phyloP scores from a whole-genome alignment of 78 protist species.

The Pigoraptor vietnamica region DNA sequence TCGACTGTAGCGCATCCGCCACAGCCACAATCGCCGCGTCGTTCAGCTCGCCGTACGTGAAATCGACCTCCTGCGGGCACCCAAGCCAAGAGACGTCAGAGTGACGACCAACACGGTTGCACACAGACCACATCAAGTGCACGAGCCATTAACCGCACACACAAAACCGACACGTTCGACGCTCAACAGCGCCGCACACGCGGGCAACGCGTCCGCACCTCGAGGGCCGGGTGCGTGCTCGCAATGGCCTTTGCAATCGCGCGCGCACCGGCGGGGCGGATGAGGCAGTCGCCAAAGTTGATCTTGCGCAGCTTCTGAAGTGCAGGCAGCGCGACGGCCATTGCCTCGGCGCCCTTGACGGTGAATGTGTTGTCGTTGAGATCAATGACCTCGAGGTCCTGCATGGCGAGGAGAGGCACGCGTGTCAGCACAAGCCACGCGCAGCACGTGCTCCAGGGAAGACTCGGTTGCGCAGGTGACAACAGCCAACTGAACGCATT shows the following conservation, averaged over 20 bases:
- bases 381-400: not conserved
- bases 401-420: too few relatives aligned
- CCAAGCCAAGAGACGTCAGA: too few relatives aligned
- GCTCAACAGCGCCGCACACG: not conserved
- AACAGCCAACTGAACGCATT: too few relatives aligned
- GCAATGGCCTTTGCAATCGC: not conserved
- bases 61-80: not conserved
- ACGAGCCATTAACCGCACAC: not conserved
- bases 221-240: not conserved
- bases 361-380: slow-evolving; percentile 24
- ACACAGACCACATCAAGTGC: not conserved
- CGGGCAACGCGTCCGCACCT: not conserved
- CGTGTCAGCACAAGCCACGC: too few relatives aligned
- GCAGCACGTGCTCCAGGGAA: too few relatives aligned
- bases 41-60: not conserved
- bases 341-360: not conserved
- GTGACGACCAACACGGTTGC: too few relatives aligned
- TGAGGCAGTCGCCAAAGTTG: slow-evolving; percentile 17
- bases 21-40: not conserved
- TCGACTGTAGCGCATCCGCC: not conserved
- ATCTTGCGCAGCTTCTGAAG: not conserved
- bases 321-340: not conserved
- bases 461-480: too few relatives aligned
- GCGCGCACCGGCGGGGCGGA: not conserved
- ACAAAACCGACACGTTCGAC: too few relatives aligned